phyloP scores from a whole-genome alignment of 108 stramenopile genomes.

The Fragilaria crotonensis region DNA sequence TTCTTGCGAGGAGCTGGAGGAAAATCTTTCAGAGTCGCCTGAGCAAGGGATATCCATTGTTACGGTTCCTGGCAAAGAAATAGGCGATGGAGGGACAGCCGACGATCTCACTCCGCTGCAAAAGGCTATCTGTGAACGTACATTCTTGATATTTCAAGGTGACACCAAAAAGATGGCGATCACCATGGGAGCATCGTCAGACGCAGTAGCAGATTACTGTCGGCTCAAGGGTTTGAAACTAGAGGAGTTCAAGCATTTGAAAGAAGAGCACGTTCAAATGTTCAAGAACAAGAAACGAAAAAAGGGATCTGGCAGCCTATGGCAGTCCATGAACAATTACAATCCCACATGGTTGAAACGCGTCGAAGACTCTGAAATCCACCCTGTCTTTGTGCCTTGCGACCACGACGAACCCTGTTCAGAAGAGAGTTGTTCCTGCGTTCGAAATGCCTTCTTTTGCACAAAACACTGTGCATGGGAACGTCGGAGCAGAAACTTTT shows the following conservation, averaged over 20 bases:
- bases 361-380: conserved; percentile 27
- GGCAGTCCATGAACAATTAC: conserved; percentile 34
- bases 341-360: conserved; percentile 37
- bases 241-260: conserved; percentile 17
- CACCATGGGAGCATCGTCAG: conserved; percentile 16
- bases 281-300: conserved; percentile 19
- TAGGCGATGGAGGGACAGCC: neutral
- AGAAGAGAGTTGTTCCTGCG: conserved; percentile 55
- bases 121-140: conserved; percentile 31
- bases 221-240: conserved; percentile 10
- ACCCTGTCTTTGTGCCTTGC: conserved; percentile 55
- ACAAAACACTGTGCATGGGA: conserved; percentile 69
- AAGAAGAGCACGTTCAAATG: conserved; percentile 3
- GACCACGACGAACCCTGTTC: conserved; percentile 61
- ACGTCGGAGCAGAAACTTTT: conserved; percentile 46
- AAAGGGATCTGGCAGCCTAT: conserved; percentile 3
- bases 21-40: neutral
- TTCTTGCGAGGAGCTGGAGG: neutral
- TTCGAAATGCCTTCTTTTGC: conserved; percentile 64
- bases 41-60: neutral
- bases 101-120: conserved; percentile 18
- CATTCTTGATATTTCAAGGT: conserved; percentile 35
- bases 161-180: conserved; percentile 31
- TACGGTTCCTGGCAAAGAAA: neutral
- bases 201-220: conserved; percentile 13